Evolutionary conservation across 768 basidiomycete genomes (phyloP).

Genomic region (Pisolithus albus): DNA sequence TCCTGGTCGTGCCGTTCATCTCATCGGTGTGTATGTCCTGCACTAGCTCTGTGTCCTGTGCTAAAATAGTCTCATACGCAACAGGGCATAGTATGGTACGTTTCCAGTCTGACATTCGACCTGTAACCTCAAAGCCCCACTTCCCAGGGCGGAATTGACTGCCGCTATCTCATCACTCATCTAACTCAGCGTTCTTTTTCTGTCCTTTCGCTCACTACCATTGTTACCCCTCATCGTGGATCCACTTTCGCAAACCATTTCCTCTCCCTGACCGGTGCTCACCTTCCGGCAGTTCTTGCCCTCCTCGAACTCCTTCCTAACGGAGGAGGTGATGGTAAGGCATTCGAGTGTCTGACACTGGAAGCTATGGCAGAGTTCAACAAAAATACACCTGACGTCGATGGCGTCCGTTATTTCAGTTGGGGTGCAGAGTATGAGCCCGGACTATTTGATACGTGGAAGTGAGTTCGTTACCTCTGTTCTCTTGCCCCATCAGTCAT

Average conservation of each 20-base stretch:
- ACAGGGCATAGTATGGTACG: slow-evolving; percentile 72
- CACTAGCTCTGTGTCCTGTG: neutral
- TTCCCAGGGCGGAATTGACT: slow-evolving; percentile 85
- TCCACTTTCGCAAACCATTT: slow-evolving; percentile 93
- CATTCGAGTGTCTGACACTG: slow-evolving; percentile 82
- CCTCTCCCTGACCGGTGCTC: slow-evolving; percentile 58
- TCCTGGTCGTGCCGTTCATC: slow-evolving; percentile 78
- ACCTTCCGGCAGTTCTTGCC: slow-evolving; percentile 63
- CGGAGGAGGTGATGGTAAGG: slow-evolving; percentile 90
- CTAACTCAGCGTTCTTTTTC: slow-evolving; percentile 70
- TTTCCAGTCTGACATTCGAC: neutral
- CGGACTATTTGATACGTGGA: slow-evolving; percentile 87
- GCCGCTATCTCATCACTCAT: slow-evolving; percentile 80
- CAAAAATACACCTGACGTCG: slow-evolving; percentile 70
- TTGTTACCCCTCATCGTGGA: slow-evolving; percentile 92
- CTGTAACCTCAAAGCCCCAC: neutral
- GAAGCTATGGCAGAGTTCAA: slow-evolving; percentile 89
- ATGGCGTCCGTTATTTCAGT: slow-evolving; percentile 81
- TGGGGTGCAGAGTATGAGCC: slow-evolving; percentile 94
- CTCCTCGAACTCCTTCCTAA: slow-evolving; percentile 82
- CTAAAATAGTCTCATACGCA: slow-evolving; percentile 2
- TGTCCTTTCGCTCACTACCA: slow-evolving; percentile 85
- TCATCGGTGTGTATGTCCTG: slow-evolving; percentile 51
- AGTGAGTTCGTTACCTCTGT: slow-evolving; percentile 26
- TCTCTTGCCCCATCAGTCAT: neutral